Conservation (phyloP, 129 eudicot species). For the Arctium minus region DNA sequence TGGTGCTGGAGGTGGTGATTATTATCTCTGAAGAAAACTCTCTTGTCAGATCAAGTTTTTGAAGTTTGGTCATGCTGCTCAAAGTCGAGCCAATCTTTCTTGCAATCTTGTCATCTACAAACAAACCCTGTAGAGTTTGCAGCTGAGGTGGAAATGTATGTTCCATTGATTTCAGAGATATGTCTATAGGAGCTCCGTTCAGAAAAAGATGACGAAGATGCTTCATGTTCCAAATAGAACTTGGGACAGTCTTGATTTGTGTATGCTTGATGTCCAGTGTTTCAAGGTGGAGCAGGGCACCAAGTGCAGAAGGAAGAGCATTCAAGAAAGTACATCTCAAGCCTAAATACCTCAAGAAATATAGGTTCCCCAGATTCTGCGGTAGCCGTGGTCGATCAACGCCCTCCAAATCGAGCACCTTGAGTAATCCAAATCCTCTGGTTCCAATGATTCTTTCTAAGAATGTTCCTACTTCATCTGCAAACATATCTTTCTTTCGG, state of each 20-base stretch:
- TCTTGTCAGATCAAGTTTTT: constrained; percentile 31
- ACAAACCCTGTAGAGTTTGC: constrained; percentile 34
- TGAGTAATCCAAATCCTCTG: constrained; percentile 31
- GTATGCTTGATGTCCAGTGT: constrained; percentile 36
- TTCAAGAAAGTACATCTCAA: constrained; percentile 32
- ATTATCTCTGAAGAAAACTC: constrained; percentile 14
- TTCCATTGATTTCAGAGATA: constrained; percentile 6
- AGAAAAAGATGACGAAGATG: constrained; percentile 33
- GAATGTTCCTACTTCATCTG: constrained; percentile 27
- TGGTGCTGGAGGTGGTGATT: too few species aligned
- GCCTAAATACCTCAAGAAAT: constrained; percentile 25
- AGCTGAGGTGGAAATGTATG: constrained; percentile 21
- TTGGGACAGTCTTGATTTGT: constrained; percentile 26
- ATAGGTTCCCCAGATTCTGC: constrained; percentile 21
- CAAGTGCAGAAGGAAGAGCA: constrained; percentile 36
- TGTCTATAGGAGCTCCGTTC: constrained; percentile 23
- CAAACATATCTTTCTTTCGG: constrained; percentile 30
- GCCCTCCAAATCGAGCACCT: constrained; percentile 34
- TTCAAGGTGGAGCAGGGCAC: constrained; percentile 29
- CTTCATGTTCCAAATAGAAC: constrained; percentile 34
- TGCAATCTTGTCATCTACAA: constrained; percentile 28
- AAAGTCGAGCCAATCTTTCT: constrained; percentile 17
- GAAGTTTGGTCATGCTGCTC: constrained; percentile 24
- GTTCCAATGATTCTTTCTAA: constrained; percentile 15
- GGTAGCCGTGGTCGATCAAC: constrained; percentile 30